These are phyloP conservation scores for Symbiodinium pilosum DNA, from an alignment of 73 alveolate species.

Conservation along the genomic window DNA sequence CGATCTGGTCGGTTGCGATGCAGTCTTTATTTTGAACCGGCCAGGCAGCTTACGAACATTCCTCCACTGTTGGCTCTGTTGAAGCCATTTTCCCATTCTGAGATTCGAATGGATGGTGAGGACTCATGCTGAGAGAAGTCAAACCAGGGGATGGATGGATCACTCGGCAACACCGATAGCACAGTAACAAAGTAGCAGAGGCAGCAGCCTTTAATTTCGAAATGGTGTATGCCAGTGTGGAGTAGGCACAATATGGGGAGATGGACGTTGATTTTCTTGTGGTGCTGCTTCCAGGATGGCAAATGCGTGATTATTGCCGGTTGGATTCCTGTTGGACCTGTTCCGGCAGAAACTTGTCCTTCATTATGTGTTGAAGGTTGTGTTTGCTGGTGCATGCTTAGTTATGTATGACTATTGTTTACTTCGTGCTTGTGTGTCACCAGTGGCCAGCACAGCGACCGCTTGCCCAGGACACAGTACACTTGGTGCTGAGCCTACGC, in stretches of 20 bases:
- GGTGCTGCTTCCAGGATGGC: constrained; percentile 8
- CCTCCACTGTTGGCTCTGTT: constrained; percentile 78
- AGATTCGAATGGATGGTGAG: constrained; percentile 63
- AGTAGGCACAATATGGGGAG: too few species aligned
- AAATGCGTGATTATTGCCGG: constrained; percentile 37
- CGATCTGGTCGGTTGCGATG: neutral
- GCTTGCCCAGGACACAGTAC: constrained; percentile 44
- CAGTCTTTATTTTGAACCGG: neutral
- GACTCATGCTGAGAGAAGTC: neutral
- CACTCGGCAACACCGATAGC: too few species aligned
- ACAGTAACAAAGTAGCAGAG: too few species aligned
- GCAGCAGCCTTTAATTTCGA: too few species aligned
- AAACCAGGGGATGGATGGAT: too few species aligned
- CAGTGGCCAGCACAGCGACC: too few species aligned
- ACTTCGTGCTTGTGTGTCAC: too few species aligned
- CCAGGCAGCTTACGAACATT: constrained; percentile 80
- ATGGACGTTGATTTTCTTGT: too few species aligned
- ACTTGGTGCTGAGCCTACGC: constrained; percentile 32
- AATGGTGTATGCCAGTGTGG: too few species aligned
- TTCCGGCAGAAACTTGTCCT: constrained; percentile 10
- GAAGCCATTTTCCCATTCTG: constrained; percentile 47
- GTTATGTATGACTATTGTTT: too few species aligned
- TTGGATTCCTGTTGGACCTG: constrained; percentile 82
- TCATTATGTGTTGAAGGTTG: neutral
- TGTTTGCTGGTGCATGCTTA: too few species aligned